Evolutionary conservation across 2,329 filamentous ascomycete genomes (phyloP), one percentile per base, ranked within the genome.

Genomic region (Chrysoporthe cubensis): DNA sequence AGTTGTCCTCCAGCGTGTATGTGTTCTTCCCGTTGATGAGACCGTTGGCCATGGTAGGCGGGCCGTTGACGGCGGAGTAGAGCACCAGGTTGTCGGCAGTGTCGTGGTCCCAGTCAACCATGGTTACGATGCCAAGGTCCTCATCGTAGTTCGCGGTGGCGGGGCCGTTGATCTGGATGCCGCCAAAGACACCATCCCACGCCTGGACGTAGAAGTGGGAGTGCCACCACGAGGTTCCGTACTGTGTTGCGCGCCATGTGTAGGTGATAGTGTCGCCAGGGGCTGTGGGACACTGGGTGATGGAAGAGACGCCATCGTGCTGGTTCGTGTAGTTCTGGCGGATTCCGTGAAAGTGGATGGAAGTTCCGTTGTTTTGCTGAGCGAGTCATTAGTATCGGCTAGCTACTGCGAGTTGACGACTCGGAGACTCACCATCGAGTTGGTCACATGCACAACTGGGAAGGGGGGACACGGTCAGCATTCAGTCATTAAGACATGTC

Each of bases 1-100:
- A 43, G 44, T 60, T 54, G 76, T 84, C 86, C 73, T 86, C 77
- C 69, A 85, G 87, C 72, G 82, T 84, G 75, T 84, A 87, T 5
- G 18, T 48, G 57, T 70, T 68, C 9, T 54, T 62, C 13, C 70
- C 70, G 52, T 71, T 69, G 26, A 68, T 62, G 18, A 70, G 57
- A 8, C 61, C 65, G 37, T 48, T 88, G 71, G 88, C 79, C 32
- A 76, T 78, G 42, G 82, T 79, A 0, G 78, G 78, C 0, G 86
- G 86, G 0, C 88, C 89, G 67, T n/a, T 11, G 5, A 56, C 7
- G 7, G 34, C 34, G 14, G 50, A 21, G 21, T 90, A 80, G 68
- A 91, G 81, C 1, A 62, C 64, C 37, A 66, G 46, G 16, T 50
- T 42, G 26, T 60, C 64, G 4, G 64, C 57, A 4, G 57, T 56